Conservation (phyloP, 331 rosid genomes). For the Pyrus hybrid region DNA sequence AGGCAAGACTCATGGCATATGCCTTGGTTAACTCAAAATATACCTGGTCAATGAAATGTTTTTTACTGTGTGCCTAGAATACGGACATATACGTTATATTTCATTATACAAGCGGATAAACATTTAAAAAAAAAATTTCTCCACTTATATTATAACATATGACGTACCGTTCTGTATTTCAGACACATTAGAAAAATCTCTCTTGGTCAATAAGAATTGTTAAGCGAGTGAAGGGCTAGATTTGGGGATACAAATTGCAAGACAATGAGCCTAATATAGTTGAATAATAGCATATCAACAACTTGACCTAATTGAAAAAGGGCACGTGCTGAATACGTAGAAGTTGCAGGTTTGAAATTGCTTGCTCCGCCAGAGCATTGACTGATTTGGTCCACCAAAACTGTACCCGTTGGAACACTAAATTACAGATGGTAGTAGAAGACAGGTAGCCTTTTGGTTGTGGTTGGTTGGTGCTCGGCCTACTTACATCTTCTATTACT, state of each 20-base stretch:
- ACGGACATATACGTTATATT: no score
- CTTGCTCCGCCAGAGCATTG: not conserved
- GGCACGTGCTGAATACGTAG: not conserved
- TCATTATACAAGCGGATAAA: no score
- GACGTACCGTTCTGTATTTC: no score
- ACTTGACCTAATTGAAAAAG: not conserved
- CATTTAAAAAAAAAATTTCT: no score
- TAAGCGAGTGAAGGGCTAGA: not conserved
- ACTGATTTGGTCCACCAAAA: constrained; percentile 30
- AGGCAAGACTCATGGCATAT: no score
- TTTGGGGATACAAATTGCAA: not conserved
- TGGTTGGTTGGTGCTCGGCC: not conserved
- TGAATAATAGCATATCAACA: not conserved
- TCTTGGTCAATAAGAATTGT: not conserved
- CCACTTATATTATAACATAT: no score
- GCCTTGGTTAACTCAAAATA: no score
- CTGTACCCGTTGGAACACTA: not conserved
- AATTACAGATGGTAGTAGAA: not conserved
- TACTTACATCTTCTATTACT: not conserved
- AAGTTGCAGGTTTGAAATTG: not conserved
- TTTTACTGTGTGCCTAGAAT: no score
- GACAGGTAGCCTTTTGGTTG: not conserved
- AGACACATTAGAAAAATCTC: no score
- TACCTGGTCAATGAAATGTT: no score
- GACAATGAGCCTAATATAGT: not conserved